A percentile compares a stretch with the other conserved stretches of the same genome.
These are phyloP conservation scores for Metschnikowia reukaufii DNA, from an alignment of 805 yeast species.

Conservation along the genomic window DNA sequence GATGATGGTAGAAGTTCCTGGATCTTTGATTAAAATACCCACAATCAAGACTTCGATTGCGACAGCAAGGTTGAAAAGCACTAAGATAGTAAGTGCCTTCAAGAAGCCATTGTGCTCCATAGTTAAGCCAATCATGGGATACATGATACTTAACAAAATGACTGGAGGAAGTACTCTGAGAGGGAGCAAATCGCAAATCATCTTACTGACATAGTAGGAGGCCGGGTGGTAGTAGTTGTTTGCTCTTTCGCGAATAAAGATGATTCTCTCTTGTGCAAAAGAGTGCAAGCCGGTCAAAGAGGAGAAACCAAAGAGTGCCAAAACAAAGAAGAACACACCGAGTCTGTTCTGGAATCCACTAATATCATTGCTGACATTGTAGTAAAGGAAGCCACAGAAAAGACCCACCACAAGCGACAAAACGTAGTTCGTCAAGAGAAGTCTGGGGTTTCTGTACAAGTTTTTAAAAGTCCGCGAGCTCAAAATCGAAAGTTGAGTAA, in stretches of 20 bases:
- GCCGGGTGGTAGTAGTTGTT: slow-evolving; percentile 90
- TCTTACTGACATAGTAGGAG: slow-evolving; percentile 81
- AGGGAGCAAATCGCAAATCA: slow-evolving; percentile 90
- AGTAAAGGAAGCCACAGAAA: slow-evolving; percentile 85
- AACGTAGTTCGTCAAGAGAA: slow-evolving; percentile 81
- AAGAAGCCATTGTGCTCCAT: slow-evolving; percentile 73
- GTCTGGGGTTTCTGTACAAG: slow-evolving; percentile 85
- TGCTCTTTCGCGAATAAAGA: slow-evolving; percentile 89
- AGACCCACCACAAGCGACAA: slow-evolving; percentile 74
- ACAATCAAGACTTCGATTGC: slow-evolving; percentile 82
- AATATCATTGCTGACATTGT: slow-evolving; percentile 80
- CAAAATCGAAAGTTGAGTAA: slow-evolving; percentile 67
- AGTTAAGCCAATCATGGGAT: slow-evolving; percentile 88
- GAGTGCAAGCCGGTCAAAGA: slow-evolving; percentile 89
- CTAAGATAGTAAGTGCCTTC: slow-evolving; percentile 65
- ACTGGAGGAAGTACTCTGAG: slow-evolving; percentile 91
- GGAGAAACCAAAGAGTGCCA: slow-evolving; percentile 92
- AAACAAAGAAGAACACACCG: slow-evolving; percentile 87
- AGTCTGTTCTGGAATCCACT: slow-evolving; percentile 95
- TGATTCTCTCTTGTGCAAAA: slow-evolving; percentile 83
- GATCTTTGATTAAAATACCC: slow-evolving; percentile 83
- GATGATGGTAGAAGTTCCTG: slow-evolving; percentile 87
- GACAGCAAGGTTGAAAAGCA: slow-evolving; percentile 82
- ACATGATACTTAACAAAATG: slow-evolving; percentile 71
- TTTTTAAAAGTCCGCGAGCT: slow-evolving; percentile 89